A percentile compares a stretch with the other conserved stretches of the same genome.
phyloP scores from a whole-genome alignment of 345 rosid genomes.

The Citrus mangshanensis region DNA sequence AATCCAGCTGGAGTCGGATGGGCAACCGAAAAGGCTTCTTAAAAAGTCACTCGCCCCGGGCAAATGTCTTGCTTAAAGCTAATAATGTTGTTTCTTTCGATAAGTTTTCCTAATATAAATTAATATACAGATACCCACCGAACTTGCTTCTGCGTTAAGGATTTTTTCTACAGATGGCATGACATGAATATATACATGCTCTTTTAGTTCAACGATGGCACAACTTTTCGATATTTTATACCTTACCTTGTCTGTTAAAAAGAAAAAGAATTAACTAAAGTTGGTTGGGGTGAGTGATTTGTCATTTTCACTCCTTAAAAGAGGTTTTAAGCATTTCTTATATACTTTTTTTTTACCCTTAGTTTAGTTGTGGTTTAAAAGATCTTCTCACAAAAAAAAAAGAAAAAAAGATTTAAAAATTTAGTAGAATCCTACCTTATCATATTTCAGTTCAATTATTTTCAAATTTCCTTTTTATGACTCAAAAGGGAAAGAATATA shows the following conservation, averaged over 20 bases:
- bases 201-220: neutral
- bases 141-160: neutral
- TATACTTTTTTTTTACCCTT: too few species aligned
- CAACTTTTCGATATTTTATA: neutral
- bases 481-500: too few species aligned
- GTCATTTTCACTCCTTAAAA: accelerated
- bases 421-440: neutral
- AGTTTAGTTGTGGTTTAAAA: too few species aligned
- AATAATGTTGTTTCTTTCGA: too few species aligned
- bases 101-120: too few species aligned
- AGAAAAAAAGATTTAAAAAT: neutral
- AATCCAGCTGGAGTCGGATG: too few species aligned
- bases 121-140: neutral
- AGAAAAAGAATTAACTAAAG: neutral
- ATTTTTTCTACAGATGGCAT: neutral
- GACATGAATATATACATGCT: neutral
- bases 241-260: neutral
- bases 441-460: neutral
- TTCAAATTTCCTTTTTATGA: too few species aligned
- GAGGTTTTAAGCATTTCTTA: too few species aligned
- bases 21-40: too few species aligned
- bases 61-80: too few species aligned
- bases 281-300: accelerated
- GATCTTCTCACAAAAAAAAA: neutral
- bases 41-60: too few species aligned